Evolutionary conservation across 345 rosid species (phyloP).

Genomic region (Corymbia maculata): DNA sequence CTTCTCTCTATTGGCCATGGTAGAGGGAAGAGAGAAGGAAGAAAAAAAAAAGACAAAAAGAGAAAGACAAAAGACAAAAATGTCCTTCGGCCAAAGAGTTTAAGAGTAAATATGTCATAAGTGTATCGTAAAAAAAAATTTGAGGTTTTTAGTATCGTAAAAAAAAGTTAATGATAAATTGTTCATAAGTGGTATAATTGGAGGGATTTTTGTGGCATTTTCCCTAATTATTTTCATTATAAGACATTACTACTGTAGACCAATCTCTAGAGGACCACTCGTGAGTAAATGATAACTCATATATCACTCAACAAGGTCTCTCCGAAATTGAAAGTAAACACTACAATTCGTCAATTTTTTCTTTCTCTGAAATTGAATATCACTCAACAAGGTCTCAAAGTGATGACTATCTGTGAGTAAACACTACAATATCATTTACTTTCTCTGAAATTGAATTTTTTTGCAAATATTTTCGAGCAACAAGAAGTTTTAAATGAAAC

Average conservation of each 20-base stretch:
- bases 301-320: background rate
- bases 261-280: background rate
- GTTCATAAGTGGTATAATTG: no score
- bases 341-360: background rate
- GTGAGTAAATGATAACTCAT: background rate
- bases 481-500: background rate
- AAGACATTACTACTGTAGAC: background rate
- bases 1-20: no score
- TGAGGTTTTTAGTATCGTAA: no score
- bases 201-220: no score
- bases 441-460: background rate
- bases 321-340: background rate
- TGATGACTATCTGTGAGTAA: background rate
- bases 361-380: background rate
- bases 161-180: no score
- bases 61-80: no score
- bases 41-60: no score
- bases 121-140: no score
- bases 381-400: background rate
- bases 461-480: background rate
- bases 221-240: background rate
- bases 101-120: no score
- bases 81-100: no score
- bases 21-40: no score
- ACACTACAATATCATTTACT: background rate